Conservation (phyloP, 176 grass and related monocot genomes). For the Cocos nucifera region DNA sequence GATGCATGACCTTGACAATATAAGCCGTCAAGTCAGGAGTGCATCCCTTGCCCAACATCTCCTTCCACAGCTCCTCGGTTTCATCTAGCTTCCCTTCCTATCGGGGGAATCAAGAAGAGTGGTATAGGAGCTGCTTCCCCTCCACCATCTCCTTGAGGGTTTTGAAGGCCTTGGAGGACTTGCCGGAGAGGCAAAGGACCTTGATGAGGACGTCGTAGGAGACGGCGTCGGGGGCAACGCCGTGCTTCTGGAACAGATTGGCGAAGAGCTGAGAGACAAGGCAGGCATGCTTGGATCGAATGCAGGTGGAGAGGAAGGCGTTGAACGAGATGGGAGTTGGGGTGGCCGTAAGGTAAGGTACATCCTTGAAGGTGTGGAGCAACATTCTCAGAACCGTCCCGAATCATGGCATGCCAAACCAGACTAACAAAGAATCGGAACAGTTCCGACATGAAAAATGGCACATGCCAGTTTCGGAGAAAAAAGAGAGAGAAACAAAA, state of each 20-base stretch:
- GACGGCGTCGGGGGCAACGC: constrained; percentile 40
- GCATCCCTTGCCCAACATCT: constrained; percentile 51
- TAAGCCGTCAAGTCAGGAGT: constrained; percentile 37
- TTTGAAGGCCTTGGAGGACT: constrained; percentile 36
- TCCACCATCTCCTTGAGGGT: constrained; percentile 38
- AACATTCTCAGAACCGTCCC: no score
- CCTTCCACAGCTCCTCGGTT: constrained; percentile 50
- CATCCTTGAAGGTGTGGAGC: constrained; percentile 8
- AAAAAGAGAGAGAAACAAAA: no score
- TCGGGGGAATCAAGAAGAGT: constrained; percentile 49
- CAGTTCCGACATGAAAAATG: no score
- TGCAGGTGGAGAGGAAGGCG: constrained; percentile 49
- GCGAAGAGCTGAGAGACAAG: constrained; percentile 43
- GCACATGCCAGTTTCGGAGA: no score
- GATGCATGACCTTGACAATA: constrained; percentile 42
- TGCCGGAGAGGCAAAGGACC: constrained; percentile 30
- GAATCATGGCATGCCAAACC: no score
- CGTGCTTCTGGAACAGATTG: constrained; percentile 42
- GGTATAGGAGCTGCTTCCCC: constrained; percentile 50
- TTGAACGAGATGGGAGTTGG: constrained; percentile 49
- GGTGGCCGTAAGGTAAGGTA: constrained; percentile 13
- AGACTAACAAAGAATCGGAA: no score
- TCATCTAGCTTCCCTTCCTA: constrained; percentile 31
- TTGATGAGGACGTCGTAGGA: constrained; percentile 60
- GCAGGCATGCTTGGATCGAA: constrained; percentile 31